Evolutionary conservation across 805 yeast genomes (phyloP).

Genomic region (Sporopachydermia quercuum): DNA sequence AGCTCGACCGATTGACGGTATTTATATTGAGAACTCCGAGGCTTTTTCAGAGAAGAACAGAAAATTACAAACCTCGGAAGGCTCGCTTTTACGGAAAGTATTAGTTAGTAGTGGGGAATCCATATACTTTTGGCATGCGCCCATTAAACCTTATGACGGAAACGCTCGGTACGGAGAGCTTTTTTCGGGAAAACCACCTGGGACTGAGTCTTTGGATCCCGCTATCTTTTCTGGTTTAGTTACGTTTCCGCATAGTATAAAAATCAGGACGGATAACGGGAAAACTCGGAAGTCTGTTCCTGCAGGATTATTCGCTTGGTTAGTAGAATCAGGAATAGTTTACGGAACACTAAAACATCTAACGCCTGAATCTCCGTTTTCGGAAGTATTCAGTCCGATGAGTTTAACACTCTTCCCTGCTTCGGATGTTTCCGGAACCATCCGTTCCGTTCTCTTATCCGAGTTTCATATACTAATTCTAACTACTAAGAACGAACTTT

Average conservation of each 20-base stretch:
- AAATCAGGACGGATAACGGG: too few relatives aligned
- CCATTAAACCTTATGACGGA: slow-evolving; percentile 12
- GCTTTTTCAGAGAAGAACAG: slow-evolving; percentile 9
- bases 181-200: slow-evolving; percentile 13
- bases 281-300: slow-evolving; percentile 1
- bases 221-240: slow-evolving; percentile 5
- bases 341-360: slow-evolving; percentile 23
- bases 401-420: not conserved
- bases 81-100: not conserved
- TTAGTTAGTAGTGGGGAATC: slow-evolving; percentile 6
- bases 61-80: slow-evolving; percentile 3
- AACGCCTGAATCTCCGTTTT: slow-evolving; percentile 3
- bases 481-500: slow-evolving; percentile 25
- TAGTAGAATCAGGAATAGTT: slow-evolving; percentile 31
- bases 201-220: slow-evolving; percentile 11
- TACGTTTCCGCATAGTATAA: slow-evolving; percentile 11
- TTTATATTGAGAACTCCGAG: slow-evolving; percentile 7
- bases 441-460: slow-evolving; percentile 30
- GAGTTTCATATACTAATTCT: slow-evolving; percentile 39
- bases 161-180: slow-evolving; percentile 15
- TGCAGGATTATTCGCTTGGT: slow-evolving; percentile 26
- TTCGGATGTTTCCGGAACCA: slow-evolving; percentile 2
- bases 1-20: slow-evolving; percentile 13
- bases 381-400: not conserved
- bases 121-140: slow-evolving; percentile 14